Conservation (phyloP, 441 rosid species). For the Populus tomentosa region DNA sequence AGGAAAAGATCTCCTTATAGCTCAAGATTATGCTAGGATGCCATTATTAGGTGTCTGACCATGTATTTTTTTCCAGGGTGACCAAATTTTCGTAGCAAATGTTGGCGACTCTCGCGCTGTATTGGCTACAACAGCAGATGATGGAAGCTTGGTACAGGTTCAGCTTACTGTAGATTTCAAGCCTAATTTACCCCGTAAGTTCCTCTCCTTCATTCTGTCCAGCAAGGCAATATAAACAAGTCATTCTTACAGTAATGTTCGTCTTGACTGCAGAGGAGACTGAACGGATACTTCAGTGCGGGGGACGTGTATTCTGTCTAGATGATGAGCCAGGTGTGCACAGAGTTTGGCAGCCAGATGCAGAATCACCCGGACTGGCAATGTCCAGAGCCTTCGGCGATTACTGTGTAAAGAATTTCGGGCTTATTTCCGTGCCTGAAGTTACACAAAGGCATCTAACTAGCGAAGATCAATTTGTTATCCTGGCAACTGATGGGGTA, state of each 20-base stretch:
- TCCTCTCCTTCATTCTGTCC: background rate
- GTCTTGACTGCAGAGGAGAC: conserved; percentile 59
- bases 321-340: conserved; percentile 88
- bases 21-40: too few relatives aligned
- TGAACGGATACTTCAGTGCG: conserved; percentile 62
- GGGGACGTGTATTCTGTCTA: conserved; percentile 68
- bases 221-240: background rate
- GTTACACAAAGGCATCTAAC: conserved; percentile 70
- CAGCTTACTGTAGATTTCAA: conserved; percentile 90
- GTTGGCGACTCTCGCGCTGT: conserved; percentile 97
- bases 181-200: conserved; percentile 82
- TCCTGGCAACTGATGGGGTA: conserved; percentile 96
- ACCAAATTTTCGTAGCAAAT: conserved; percentile 57
- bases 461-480: conserved; percentile 66
- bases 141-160: conserved; percentile 61
- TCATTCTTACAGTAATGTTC: conserved; percentile 7
- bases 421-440: conserved; percentile 80
- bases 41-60: background rate
- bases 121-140: conserved; percentile 68
- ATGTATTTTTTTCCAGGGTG: conserved; percentile 50
- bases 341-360: conserved; percentile 82
- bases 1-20: too few relatives aligned
- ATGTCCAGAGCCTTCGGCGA: conserved; percentile 98
- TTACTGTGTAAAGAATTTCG: conserved; percentile 73
- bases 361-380: conserved; percentile 76